Percentiles rank a stretch among this genome's conserved stretches.
Conservation (phyloP, 306 rosid genomes). For the Pterocarpus santalinus region DNA sequence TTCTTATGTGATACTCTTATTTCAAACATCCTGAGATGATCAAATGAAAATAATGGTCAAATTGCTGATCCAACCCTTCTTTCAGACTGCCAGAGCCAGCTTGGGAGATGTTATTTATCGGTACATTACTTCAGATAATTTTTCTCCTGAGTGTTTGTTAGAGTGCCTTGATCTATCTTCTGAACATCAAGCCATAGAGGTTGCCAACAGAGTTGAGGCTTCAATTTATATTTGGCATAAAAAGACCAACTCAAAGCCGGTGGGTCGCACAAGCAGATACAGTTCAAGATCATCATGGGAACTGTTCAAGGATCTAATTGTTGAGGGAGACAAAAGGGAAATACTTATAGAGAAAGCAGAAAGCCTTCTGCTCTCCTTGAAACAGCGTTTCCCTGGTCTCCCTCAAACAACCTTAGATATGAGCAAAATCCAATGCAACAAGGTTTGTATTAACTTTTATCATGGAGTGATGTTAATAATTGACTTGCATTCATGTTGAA, state of each 20-base stretch:
- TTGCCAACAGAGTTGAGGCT: conserved; percentile 85
- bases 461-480: too few relatives aligned
- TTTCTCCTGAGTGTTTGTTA: conserved; percentile 73
- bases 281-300: conserved; percentile 90
- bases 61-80: conserved; percentile 43
- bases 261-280: conserved; percentile 45
- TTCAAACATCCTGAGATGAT: conserved; percentile 7
- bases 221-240: conserved; percentile 72
- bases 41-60: not conserved
- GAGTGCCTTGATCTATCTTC: conserved; percentile 83
- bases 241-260: conserved; percentile 63
- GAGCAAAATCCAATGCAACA: conserved; percentile 91
- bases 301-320: conserved; percentile 87
- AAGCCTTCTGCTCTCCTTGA: conserved; percentile 76
- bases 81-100: conserved; percentile 84
- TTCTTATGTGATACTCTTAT: not conserved
- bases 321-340: conserved; percentile 86
- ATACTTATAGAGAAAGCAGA: conserved; percentile 83
- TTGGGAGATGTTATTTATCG: conserved; percentile 85
- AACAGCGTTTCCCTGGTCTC: conserved; percentile 84
- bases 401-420: conserved; percentile 86
- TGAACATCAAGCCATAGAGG: conserved; percentile 90
- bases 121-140: conserved; percentile 75
- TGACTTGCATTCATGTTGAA: too few relatives aligned
- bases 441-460: conserved; percentile 52